phyloP scores from a whole-genome alignment of 1,139 yeast species.

The Hanseniaspora sp. region DNA sequence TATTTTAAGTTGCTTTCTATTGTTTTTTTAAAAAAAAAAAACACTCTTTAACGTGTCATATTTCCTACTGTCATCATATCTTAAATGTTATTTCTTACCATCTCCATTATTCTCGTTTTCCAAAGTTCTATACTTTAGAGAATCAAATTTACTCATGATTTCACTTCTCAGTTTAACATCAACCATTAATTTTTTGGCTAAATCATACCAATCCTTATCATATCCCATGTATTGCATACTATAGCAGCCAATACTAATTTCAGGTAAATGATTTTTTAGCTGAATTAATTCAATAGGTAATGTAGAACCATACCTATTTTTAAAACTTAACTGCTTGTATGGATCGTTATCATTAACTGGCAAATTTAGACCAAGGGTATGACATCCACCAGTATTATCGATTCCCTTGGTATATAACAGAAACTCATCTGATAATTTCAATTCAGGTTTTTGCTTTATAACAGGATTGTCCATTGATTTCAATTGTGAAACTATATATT shows the following conservation, averaged over 20 bases:
- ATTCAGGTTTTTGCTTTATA: background rate
- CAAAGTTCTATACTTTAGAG: background rate
- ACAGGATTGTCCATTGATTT: background rate
- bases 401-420: background rate
- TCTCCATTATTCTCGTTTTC: background rate
- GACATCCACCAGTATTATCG: constrained; percentile 1
- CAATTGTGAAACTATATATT: background rate
- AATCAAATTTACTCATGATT: background rate
- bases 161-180: constrained; percentile 2
- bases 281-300: background rate
- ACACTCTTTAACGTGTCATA: background rate
- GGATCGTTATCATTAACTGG: background rate
- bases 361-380: background rate
- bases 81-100: background rate
- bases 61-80: background rate
- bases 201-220: constrained; percentile 11
- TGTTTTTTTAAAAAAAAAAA: no score
- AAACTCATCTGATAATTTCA: background rate
- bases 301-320: background rate
- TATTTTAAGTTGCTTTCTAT: no score
- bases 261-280: constrained; percentile 2
- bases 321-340: constrained; percentile 2
- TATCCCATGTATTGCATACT: constrained; percentile 11
- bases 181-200: background rate
- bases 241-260: constrained; percentile 4